A percentile compares a stretch with the other conserved stretches of the same genome.
Evolutionary conservation across 768 basidiomycete genomes (phyloP).

Genomic region (Antrodiella citrinella): DNA sequence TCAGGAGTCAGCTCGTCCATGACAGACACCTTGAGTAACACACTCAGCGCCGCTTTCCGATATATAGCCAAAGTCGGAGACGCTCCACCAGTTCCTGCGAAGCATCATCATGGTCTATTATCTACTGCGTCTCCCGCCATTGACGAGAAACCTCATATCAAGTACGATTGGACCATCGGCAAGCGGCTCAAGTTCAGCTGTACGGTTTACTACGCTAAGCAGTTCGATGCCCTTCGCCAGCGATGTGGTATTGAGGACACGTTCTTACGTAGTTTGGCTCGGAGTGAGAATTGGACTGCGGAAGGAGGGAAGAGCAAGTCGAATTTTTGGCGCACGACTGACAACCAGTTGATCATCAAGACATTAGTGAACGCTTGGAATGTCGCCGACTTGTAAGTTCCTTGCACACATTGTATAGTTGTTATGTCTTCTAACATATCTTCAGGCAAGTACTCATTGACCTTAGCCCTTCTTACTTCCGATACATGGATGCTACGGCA

Average conservation of each 20-base stretch:
- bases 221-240: conserved; percentile 61
- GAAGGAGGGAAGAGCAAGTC: conserved; percentile 76
- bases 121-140: conserved; percentile 30
- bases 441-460: conserved; percentile 71
- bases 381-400: conserved; percentile 69
- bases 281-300: conserved; percentile 61
- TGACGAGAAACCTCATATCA: conserved; percentile 74
- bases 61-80: conserved; percentile 39
- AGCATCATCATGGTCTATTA: conserved; percentile 44
- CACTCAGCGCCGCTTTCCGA: conserved; percentile 52
- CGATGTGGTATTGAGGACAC: conserved; percentile 57
- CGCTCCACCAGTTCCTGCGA: conserved; percentile 27
- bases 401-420: background rate
- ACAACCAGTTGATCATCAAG: conserved; percentile 78
- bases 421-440: background rate
- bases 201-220: conserved; percentile 75
- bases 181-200: conserved; percentile 71
- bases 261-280: conserved; percentile 52
- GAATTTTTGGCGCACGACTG: conserved; percentile 76
- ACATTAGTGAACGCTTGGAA: conserved; percentile 83
- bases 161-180: conserved; percentile 74
- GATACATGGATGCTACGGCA: conserved; percentile 64
- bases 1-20: conserved; percentile 3
- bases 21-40: conserved; percentile 41
- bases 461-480: conserved; percentile 71